Evolutionary conservation across 2,329 filamentous ascomycete genomes (phyloP), one percentile per base, ranked within the genome.

Genomic region (Diaporthe velutina): DNA sequence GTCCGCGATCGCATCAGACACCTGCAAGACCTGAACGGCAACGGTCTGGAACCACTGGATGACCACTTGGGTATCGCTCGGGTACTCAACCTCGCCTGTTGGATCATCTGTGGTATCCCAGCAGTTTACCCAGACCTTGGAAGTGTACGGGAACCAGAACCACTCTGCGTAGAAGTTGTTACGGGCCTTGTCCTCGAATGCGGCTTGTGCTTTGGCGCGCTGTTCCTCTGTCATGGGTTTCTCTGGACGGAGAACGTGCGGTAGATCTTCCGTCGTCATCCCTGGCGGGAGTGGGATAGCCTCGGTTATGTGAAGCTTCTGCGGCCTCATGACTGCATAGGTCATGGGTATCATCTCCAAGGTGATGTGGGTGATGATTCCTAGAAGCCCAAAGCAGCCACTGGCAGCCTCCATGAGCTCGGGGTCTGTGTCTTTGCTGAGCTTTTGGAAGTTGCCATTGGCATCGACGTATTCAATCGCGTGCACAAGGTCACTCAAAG

Each of bases 141-240:
- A 81, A 28, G 84, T 83, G 72, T 86, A 87, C 0, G 87, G 83
- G 75, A 88, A 88, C 87, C 86, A 88, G 77, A 88, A 88, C 85
- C 85, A 88, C 76, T 88, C 86, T 30, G 81, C 79, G 72, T 88
- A 88, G 75, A 86, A 88, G 66, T 84, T 81, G 40, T 84, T 82
- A 0, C 78, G 78, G 19, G 85, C 85, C 3, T 82, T 79, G 2
- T 79, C 75, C 74, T 85, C 81, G 74, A 88, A 88, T 0, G 82
- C 79, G 7, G 55, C 76, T 6, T 83, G 80, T 2, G 85, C 84
- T 1, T 76, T 75, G 13, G 79, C 79, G n/a, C 83, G 80, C 70
- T 84, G 78, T 28, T 80, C 79, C 5, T 79, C 77, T 2, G 81
- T 83, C 72, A 82, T 80, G 2, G 79, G 77, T 28, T 80, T 79